Evolutionary conservation across 1,139 yeast genomes (phyloP).

Genomic region (Casaregolazyma lundiana): DNA sequence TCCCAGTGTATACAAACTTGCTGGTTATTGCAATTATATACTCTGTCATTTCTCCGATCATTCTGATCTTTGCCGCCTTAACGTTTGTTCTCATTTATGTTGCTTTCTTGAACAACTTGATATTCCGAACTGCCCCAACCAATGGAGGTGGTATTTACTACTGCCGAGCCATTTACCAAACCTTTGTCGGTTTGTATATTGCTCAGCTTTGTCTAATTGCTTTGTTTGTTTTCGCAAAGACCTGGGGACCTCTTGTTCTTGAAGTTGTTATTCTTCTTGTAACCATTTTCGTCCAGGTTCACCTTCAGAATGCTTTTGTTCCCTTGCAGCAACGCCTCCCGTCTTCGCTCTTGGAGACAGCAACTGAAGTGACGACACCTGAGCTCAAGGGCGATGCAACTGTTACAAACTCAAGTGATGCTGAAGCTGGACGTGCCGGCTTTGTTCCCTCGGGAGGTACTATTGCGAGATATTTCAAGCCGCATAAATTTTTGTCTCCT

Average conservation of each 20-base stretch:
- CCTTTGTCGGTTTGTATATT: constrained; percentile 80
- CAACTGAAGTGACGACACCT: constrained; percentile 13
- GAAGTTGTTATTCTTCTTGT: constrained; percentile 60
- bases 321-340: constrained; percentile 67
- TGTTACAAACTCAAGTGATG: constrained; percentile 5
- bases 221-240: constrained; percentile 81
- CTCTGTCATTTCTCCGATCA: constrained; percentile 75
- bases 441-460: constrained; percentile 17
- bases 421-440: constrained; percentile 5
- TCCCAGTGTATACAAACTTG: constrained; percentile 79
- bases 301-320: constrained; percentile 58
- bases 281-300: constrained; percentile 63
- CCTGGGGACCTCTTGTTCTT: constrained; percentile 89
- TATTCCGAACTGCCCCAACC: constrained; percentile 61
- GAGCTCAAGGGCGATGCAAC: constrained; percentile 8
- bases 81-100: constrained; percentile 70
- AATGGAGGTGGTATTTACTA: constrained; percentile 83
- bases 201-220: constrained; percentile 85
- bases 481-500: constrained; percentile 53
- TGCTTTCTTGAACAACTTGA: constrained; percentile 75
- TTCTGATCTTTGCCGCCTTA: constrained; percentile 62
- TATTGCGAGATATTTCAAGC: constrained; percentile 39
- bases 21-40: constrained; percentile 76
- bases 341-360: constrained; percentile 33
- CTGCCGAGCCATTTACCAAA: constrained; percentile 83